Evolutionary conservation across 1,284 basidiomycete species (phyloP), one percentile per base, ranked within the genome.

Genomic region (Schizophyllum commune): DNA sequence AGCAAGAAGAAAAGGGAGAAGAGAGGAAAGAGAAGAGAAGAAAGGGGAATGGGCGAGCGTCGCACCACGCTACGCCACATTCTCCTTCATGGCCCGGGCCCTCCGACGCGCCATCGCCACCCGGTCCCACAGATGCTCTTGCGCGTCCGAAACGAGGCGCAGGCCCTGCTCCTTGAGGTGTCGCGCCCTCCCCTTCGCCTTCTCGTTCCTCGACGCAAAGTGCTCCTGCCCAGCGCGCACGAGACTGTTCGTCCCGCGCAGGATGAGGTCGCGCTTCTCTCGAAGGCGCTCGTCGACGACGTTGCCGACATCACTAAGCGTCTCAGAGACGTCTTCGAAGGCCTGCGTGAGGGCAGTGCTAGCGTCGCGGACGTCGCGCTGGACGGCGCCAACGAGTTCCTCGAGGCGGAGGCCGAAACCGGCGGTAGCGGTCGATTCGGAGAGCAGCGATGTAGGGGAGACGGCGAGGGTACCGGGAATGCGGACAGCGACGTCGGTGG

Each of bases 161-260:
- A 74, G 70, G 17, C 82, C 83, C 58, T 69, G 76, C 61, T 77
- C 74, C 64, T 72, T 79, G 13, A 90, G 71, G 67, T 83, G 77
- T 71, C 75, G 81, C 19, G 88, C 88, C 56, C 78, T 80, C 59
- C 70, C 73, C 68, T 79, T 80, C 57, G 88, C 88, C 6, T 76
- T 78, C 54, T 79, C 76, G 65, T 89, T 83, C 34, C 83, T 77
- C 55, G 73, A 72, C 19, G 77, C 72, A 7, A 90, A 68, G 9
- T 76, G 74, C 32, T 81, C 79, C 17, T 11, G 9, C 4, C 39
- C 39, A 3, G 39, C 39, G 9, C 39, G 39, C 39, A 47, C 39
- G 13, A 47, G 13, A 17, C 39, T 47, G 9, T 11, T 47, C 39
- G 39, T 47, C 39, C 39, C 39, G 51, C 79, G 75, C 7, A 86